phyloP scores from a whole-genome alignment of 164 flowering plant species.

The Chimonanthus praecox region DNA sequence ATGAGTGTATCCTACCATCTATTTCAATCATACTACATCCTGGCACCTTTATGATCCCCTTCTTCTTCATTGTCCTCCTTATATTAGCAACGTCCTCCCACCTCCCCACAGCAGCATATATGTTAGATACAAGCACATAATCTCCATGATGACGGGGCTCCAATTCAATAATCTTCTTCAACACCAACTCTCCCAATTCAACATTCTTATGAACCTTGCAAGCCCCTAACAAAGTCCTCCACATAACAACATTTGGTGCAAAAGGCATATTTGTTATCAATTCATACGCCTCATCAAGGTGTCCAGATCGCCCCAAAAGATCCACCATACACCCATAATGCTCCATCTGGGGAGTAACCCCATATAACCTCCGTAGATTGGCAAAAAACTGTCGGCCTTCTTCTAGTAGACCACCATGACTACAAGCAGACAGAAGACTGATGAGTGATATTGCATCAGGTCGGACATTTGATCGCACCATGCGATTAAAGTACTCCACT shows the following conservation, averaged over 20 bases:
- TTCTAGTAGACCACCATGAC: constrained; percentile 14
- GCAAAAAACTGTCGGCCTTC: constrained; percentile 13
- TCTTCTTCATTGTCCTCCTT: constrained; percentile 8
- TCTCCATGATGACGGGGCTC: constrained; percentile 17
- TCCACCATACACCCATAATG: constrained; percentile 20
- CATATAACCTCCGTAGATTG: constrained; percentile 2
- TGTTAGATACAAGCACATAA: constrained; percentile 7
- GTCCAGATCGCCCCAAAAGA: constrained; percentile 17
- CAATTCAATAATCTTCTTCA: constrained; percentile 13
- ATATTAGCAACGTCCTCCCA: constrained; percentile 3
- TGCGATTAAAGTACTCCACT: constrained; percentile 8
- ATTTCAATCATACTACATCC: constrained; percentile 8
- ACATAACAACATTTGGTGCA: constrained; percentile 16
- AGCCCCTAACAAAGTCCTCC: constrained; percentile 16
- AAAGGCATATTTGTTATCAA: constrained; percentile 17
- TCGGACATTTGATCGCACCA: constrained; percentile 7
- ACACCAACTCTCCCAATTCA: constrained; percentile 12
- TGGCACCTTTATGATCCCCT: constrained; percentile 2
- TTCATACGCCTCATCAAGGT: constrained; percentile 17
- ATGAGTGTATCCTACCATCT: constrained; percentile 4
- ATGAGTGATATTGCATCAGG: constrained; percentile 11
- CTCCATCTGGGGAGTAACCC: constrained; percentile 15
- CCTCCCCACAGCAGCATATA: constrained; percentile 3
- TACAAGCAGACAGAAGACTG: constrained; percentile 8
- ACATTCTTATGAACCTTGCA: constrained; percentile 17